Percentiles rank a stretch among this genome's conserved stretches.
Conservation (phyloP, 2,329 filamentous ascomycete species). For the Aspergillus brunneoviolaceus region DNA sequence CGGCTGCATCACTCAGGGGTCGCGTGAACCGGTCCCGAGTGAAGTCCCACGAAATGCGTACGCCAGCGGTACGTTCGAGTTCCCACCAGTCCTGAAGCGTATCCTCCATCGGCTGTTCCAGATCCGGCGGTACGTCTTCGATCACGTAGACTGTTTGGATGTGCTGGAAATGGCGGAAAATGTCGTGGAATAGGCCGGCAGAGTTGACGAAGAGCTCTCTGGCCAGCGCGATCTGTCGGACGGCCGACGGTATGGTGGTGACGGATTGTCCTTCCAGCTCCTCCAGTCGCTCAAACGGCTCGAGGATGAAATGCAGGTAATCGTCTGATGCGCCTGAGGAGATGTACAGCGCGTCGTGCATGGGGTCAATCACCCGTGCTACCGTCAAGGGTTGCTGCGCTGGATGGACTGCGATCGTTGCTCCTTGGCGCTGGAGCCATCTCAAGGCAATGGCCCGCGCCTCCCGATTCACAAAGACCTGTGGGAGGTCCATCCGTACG, state of each 20-base stretch:
- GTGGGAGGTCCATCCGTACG: no score
- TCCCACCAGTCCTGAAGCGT: neutral
- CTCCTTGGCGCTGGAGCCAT: no score
- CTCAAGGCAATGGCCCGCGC: no score
- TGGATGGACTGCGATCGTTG: neutral
- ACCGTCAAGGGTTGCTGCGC: neutral
- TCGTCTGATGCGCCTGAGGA: neutral
- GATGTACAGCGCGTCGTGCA: neutral
- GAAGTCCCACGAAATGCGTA: no score
- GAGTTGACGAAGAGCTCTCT: neutral
- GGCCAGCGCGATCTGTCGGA: neutral
- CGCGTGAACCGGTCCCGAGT: no score
- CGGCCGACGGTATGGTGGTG: neutral
- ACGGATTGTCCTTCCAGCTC: neutral
- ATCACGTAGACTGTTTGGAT: neutral
- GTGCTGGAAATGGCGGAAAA: neutral
- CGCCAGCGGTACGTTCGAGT: neutral
- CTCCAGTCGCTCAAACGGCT: neutral
- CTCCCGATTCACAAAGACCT: no score
- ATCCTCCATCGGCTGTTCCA: neutral
- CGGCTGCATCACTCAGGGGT: no score
- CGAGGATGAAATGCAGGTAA: neutral
- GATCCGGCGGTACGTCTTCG: neutral
- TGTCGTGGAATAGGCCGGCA: neutral
- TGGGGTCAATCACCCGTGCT: neutral